Evolutionary conservation across 1,139 yeast species (phyloP), one percentile per base, ranked within the genome.

Genomic region (Yamadazyma membranifaciens): DNA sequence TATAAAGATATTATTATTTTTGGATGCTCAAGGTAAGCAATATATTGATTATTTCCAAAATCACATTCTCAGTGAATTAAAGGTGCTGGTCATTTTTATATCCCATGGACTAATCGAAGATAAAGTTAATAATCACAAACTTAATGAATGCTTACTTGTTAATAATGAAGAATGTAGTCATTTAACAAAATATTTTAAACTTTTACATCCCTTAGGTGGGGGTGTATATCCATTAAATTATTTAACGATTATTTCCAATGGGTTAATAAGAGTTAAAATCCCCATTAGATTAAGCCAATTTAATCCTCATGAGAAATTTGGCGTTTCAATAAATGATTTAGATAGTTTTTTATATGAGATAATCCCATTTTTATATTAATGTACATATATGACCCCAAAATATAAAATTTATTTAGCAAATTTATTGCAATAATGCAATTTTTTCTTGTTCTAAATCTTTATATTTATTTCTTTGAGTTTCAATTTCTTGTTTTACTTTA

Each of bases 401-500:
- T 9, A 25, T 13, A 11, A 7, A 28, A 6, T 28, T 28, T 28
- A 25, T 4, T 7, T 7, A 22, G 6, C 6, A 6, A 17, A n/a
- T 14, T 37, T 48, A 69, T 46, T 71, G 75, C 38, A 69, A 52
- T 31, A 71, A 53, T 1, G 74, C 77, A 31, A 67, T 54, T 44
- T 66, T 69, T 43, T 68, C 73, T 46, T 69, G 74, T 50, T 81
- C 83, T 44, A 77, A 63, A 43, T 73, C 75, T 40, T 69, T 67
- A 47, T 81, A 75, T 47, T 76, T 75, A 42, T 67, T 64, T 41
- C 77, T 65, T 46, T 78, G 75, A 38, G 63, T 66, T 43, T 77
- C 81, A 25, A 80, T 73, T 55, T 81, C 84, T 38, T 69, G 69
- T 42, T 73, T 73, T 2, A 91, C 83, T 43, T 78, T 78, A 31